phyloP scores from a whole-genome alignment of 164 flowering plant species.

The Aristolochia californica region DNA sequence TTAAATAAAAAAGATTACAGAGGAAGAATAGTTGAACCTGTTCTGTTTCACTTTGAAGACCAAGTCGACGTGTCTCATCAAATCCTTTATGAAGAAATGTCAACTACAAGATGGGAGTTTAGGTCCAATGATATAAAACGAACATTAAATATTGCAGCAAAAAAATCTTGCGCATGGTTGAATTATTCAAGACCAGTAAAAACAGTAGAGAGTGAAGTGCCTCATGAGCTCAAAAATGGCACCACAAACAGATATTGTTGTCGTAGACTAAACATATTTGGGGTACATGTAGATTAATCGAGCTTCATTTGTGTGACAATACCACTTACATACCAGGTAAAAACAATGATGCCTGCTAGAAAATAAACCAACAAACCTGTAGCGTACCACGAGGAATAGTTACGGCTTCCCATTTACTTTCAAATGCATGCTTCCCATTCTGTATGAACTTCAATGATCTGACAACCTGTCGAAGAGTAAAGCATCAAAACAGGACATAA shows the following conservation, averaged over 20 bases:
- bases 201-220: no score
- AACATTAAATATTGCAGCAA: no score
- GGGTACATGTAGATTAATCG: no score
- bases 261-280: no score
- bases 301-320: no score
- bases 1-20: not conserved
- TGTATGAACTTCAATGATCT: constrained; percentile 68
- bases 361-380: constrained; percentile 94
- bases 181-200: no score
- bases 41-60: constrained; percentile 77
- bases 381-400: constrained; percentile 94
- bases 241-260: no score
- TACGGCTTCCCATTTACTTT: constrained; percentile 55
- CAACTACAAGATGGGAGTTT: constrained; percentile 22
- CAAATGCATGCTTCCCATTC: constrained; percentile 39
- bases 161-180: no score
- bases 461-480: constrained; percentile 48
- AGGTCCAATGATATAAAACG: not conserved
- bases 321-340: no score
- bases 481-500: not conserved
- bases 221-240: no score
- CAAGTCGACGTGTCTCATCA: constrained; percentile 95
- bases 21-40: constrained; percentile 36
- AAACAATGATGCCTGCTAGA: no score
- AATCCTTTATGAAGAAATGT: constrained; percentile 92